Evolutionary conservation across 768 basidiomycete genomes (phyloP).

Genomic region (Lanmaoa pseudosensibilis): DNA sequence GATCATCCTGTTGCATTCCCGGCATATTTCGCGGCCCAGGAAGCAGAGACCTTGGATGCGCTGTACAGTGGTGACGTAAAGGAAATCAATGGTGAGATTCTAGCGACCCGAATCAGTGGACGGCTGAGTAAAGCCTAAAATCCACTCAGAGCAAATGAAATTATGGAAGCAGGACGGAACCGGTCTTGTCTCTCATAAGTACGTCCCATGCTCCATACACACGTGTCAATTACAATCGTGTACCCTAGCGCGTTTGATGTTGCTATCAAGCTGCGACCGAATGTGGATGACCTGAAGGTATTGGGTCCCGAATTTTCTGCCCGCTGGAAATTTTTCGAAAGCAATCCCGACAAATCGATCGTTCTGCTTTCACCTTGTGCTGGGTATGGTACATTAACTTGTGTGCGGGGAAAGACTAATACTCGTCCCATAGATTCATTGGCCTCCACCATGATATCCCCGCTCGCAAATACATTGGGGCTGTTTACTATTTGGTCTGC

Average conservation of each 20-base stretch:
- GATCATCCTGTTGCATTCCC: conserved; percentile 33
- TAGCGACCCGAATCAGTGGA: conserved; percentile 2
- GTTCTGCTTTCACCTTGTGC: conserved; percentile 43
- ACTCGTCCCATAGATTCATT: conserved; percentile 4
- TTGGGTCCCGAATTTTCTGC: conserved; percentile 48
- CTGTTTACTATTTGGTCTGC: conserved; percentile 33
- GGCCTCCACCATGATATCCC: conserved; percentile 13
- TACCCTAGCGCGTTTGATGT: conserved; percentile 48
- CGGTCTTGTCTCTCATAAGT: conserved; percentile 61
- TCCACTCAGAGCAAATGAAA: conserved; percentile 29
- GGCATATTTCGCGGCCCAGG: conserved; percentile 43
- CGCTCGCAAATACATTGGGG: conserved; percentile 15
- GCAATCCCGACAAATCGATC: conserved; percentile 56
- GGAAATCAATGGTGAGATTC: conserved; percentile 40
- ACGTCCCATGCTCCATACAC: conserved; percentile 7
- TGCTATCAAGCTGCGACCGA: conserved; percentile 58
- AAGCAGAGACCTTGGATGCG: conserved; percentile 49
- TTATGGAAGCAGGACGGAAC: conserved; percentile 41
- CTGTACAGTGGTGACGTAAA: conserved; percentile 42
- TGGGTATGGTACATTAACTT: conserved; percentile 31
- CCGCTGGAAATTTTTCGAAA: conserved; percentile 53
- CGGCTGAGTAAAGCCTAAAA: conserved; percentile 1
- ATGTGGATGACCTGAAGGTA: conserved; percentile 45
- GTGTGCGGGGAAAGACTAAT: background rate
- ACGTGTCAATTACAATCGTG: background rate